phyloP scores from a whole-genome alignment of 768 basidiomycete genomes.

The Lactifluus pinguis region DNA sequence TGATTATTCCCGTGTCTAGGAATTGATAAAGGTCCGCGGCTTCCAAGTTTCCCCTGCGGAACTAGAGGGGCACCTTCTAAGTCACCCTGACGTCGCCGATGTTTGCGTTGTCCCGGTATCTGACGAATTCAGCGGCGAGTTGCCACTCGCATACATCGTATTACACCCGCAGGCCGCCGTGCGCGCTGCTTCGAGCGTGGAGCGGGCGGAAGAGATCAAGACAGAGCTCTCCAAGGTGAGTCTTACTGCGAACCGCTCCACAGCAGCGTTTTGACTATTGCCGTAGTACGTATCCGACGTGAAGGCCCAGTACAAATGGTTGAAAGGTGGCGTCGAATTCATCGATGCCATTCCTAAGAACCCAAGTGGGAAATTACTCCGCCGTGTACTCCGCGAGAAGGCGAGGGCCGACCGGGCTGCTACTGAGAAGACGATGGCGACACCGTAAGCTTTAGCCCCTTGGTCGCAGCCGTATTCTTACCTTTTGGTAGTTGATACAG shows the following conservation, averaged over 20 bases:
- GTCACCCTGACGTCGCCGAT: conserved; percentile 49
- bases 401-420: conserved; percentile 12
- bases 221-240: conserved; percentile 14
- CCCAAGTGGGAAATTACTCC: conserved; percentile 26
- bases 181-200: not conserved
- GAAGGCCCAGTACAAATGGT: conserved; percentile 30
- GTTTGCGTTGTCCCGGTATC: conserved; percentile 58
- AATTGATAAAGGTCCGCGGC: conserved; percentile 59
- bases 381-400: conserved; percentile 24
- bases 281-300: conserved; percentile 25
- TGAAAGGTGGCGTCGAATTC: conserved; percentile 33
- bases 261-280: not conserved
- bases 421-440: conserved; percentile 8
- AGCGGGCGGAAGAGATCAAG: conserved; percentile 10
- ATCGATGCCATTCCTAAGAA: conserved; percentile 28
- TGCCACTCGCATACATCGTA: conserved; percentile 62
- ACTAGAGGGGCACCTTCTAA: conserved; percentile 54
- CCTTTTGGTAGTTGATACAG: no score
- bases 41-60: conserved; percentile 72
- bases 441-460: not conserved
- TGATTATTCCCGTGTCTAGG: conserved; percentile 28
- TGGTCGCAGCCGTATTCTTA: no score
- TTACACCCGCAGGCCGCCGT: conserved; percentile 27
- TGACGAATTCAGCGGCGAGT: conserved; percentile 65
- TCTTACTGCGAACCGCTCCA: no score